Percentiles rank a stretch among this genome's conserved stretches.
phyloP scores from a whole-genome alignment of 345 rosid genomes.

The rapeseed (Brassica napus) region DNA sequence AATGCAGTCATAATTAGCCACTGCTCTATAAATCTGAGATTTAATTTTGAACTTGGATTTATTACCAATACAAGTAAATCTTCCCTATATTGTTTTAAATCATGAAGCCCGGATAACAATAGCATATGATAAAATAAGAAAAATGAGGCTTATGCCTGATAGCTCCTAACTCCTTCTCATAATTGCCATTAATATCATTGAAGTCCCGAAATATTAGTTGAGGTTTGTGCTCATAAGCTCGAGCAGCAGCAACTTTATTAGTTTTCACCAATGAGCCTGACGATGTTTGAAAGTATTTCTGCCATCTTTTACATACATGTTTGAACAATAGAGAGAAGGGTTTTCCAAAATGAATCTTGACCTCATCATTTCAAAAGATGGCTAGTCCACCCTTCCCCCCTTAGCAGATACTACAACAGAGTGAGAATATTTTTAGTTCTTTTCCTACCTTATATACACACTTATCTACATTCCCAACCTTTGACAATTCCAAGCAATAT shows the following conservation, averaged over 20 bases:
- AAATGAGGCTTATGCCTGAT: neutral
- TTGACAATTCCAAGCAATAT: neutral
- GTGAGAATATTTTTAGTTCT: neutral
- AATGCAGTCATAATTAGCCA: too few species aligned
- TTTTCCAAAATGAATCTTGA: neutral
- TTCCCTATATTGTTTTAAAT: neutral
- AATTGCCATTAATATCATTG: neutral
- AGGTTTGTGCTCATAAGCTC: neutral
- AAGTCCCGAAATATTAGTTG: neutral
- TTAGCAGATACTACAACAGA: neutral
- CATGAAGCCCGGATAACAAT: neutral
- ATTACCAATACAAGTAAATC: too few species aligned
- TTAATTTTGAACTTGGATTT: too few species aligned
- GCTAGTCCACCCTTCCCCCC: neutral
- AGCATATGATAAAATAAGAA: neutral
- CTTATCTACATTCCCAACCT: neutral
- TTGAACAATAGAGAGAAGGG: too few species aligned
- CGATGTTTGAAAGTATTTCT: neutral
- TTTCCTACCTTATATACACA: neutral
- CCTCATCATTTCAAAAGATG: neutral
- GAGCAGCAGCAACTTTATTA: neutral
- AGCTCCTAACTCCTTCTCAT: neutral
- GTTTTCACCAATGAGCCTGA: neutral
- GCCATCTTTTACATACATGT: neutral
- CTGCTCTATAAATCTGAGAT: too few species aligned